Evolutionary conservation across 306 rosid genomes (phyloP), one percentile per base, ranked within the genome.

Genomic region (Quercus bicolor): DNA sequence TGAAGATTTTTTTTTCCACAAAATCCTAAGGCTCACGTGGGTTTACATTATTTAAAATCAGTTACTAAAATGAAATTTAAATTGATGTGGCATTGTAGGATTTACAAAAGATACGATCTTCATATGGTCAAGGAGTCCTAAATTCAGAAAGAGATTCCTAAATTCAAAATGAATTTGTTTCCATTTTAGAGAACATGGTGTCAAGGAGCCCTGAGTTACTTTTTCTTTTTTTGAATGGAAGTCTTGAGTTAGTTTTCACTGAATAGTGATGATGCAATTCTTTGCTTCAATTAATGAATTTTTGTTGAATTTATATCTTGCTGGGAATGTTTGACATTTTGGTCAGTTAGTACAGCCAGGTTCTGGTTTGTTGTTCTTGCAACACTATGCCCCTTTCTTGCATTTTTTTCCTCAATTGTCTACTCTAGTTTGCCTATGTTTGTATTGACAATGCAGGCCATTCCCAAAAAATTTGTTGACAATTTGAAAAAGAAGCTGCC

Each of bases 401-500:
- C 19, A 4, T 56, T 33, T 10, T 10, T 37, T 10, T 37, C 45
- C 45, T 40, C 45, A 40, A 40, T 40, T 40, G 45, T 40, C 2
- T 40, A 8, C 45, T 69, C 26, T 20, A 28, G n/a, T 77, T 16
- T 78, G 37, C 59, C 18, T 74, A 20, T 13, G 21, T 56, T 26
- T 70, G 69, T 61, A 11, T 31, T 73, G 43, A 70, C 56, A 62
- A 69, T 86, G 88, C 83, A 90, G 97, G 89, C 88, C 74, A 74
- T 92, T 60, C 97, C 97, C 9, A 81, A 73, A 68, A 80, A 85
- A 68, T 92, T 92, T 65, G 78, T 85, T 0, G 82, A 77, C 20
- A 89, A 86, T 56, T 56, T 92, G 57, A 87, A 68, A 75, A 87
- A 80, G 81, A 92, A 92, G 81, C 71, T 89, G 79, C 95, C 95